Base-by-base conservation (phyloP, 2,329 filamentous ascomycete species). In the Sporothrix brasiliensis region DNA sequence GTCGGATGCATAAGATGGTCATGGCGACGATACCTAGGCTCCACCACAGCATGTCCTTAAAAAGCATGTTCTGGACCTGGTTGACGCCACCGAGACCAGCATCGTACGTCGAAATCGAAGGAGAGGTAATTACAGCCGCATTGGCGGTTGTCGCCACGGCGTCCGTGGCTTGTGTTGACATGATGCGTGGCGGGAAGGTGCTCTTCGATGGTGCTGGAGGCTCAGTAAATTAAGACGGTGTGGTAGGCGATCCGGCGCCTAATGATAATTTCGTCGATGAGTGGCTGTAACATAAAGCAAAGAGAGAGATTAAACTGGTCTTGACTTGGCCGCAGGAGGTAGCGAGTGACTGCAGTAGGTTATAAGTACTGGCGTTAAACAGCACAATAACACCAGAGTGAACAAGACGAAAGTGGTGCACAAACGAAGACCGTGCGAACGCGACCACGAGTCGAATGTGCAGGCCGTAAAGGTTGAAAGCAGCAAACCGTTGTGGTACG, bases 31-130 rank as follows among this genome's bases (percentile, higher is more conserved):
- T 82, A 21, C 88, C 88, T 70, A 90, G 76, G 66, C 81, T 88
- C 84, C 84, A 88, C 87, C 87, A 90, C 14, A 89, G 76, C 52
- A 82, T 78, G 73, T 89, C 82, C 75, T 82, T 85, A 76, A 89
- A 87, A 14, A 87, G 74, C 74, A 87, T 77, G 77, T 90, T 89
- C 74, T 84, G 80, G 1, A 79, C 74, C 76, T 89, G 87, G 75
- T 88, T 85, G 73, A 90, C 88, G 69, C 88, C 88, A 75, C 84
- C 85, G 72, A 90, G 82, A 61, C 81, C 82, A 44, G 83, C 84
- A 74, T 84, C 82, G 77, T 83, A 90, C 21, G 85, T 84, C 16
- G 84, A 82, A 71, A 89, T 85, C 24, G 75, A 66, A 30, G 77
- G 73, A 49, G 74, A 54, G 9, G 65, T 24, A 60, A 72, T 67